Evolutionary conservation across 108 stramenopile species (phyloP).

Genomic region (Nitzschia inconspicua): DNA sequence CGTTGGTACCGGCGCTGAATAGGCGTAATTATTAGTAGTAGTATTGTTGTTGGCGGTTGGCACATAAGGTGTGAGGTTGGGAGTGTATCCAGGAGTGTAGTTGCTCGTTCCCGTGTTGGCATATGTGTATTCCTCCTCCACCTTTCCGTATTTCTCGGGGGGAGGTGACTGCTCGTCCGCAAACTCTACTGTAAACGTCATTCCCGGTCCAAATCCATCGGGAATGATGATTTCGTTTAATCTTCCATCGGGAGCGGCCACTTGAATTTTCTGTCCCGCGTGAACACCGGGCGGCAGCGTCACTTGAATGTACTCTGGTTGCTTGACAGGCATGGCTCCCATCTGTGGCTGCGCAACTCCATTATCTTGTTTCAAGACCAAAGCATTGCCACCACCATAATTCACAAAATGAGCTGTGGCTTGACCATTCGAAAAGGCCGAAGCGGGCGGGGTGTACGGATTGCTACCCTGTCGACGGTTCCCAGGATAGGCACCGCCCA

Average conservation of each 20-base stretch:
- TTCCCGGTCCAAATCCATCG: conserved; percentile 74
- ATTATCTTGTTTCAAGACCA: conserved; percentile 60
- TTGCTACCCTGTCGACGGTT: conserved; percentile 49
- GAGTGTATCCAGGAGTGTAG: too few species aligned
- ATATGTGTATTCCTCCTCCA: conserved; percentile 6
- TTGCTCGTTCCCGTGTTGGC: not conserved
- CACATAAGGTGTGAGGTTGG: too few species aligned
- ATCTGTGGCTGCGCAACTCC: conserved; percentile 29
- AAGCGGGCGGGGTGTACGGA: conserved; percentile 55
- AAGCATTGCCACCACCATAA: conserved; percentile 83
- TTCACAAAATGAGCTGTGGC: conserved; percentile 75
- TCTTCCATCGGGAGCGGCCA: conserved; percentile 74
- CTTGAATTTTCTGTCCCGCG: conserved; percentile 75
- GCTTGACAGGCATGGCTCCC: conserved; percentile 2
- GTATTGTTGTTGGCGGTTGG: not conserved
- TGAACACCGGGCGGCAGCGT: conserved; percentile 72
- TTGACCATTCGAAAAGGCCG: conserved; percentile 50
- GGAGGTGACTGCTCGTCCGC: conserved; percentile 36
- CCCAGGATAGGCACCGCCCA: conserved; percentile 53
- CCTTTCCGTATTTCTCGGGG: too few species aligned
- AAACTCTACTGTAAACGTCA: conserved; percentile 86
- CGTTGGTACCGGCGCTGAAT: not conserved
- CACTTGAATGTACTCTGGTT: conserved; percentile 59
- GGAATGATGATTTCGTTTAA: conserved; percentile 78
- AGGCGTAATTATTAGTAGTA: not conserved